Conservation (phyloP, 2,329 filamentous ascomycete genomes). For the Diaporthe helianthi region DNA sequence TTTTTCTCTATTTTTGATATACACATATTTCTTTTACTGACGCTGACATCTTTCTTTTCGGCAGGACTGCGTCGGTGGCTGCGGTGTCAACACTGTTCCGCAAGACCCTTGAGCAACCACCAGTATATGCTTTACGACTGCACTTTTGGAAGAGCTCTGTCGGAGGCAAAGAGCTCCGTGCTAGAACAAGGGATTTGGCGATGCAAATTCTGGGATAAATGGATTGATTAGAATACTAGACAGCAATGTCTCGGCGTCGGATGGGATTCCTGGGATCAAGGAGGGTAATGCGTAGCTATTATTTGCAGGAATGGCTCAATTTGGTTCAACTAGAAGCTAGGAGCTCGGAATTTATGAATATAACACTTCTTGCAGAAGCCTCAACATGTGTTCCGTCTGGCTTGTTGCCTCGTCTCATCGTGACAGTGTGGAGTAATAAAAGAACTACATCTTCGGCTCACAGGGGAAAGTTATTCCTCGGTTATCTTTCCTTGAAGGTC, state of each 20-base stretch:
- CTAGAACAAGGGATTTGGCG: not conserved
- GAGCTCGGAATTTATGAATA: not conserved
- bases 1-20: too few species aligned
- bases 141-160: not conserved
- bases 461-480: too few species aligned
- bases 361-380: not conserved
- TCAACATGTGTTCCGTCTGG: not conserved
- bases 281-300: not conserved
- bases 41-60: too few species aligned
- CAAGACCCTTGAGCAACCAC: too few species aligned
- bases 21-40: not conserved
- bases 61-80: not conserved
- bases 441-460: too few species aligned
- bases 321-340: not conserved
- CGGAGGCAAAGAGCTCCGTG: not conserved
- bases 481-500: too few species aligned
- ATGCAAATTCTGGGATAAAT: not conserved
- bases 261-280: too few species aligned
- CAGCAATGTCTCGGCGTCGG: slow-evolving; percentile 12
- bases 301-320: too few species aligned
- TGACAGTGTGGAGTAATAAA: not conserved
- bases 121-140: not conserved
- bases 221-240: not conserved
- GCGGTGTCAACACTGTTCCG: not conserved
- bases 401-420: not conserved